These are phyloP conservation scores for Gastroboletus turbinatus DNA, from an alignment of 1,284 basidiomycete species.

Conservation along the genomic window DNA sequence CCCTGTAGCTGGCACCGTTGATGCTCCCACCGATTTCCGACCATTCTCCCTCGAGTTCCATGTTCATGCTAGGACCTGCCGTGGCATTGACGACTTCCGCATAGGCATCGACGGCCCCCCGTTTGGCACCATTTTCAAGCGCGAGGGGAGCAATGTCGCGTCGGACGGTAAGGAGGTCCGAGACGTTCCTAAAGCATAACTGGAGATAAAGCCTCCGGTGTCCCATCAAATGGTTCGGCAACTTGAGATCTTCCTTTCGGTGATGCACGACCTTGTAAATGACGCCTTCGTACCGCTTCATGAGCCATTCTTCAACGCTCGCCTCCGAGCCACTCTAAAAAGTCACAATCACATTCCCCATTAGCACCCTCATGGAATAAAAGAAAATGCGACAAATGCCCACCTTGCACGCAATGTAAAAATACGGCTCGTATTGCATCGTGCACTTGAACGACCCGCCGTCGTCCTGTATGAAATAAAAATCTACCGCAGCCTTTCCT, in stretches of 20 bases:
- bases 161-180: conserved; percentile 86
- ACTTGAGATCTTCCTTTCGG: conserved; percentile 90
- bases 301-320: conserved; percentile 93
- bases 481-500: conserved; percentile 91
- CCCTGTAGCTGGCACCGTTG: conserved; percentile 45
- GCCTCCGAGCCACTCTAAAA: conserved; percentile 82
- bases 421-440: conserved; percentile 92
- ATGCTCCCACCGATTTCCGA: conserved; percentile 46
- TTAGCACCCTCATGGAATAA: conserved; percentile 1
- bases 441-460: conserved; percentile 97
- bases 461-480: conserved; percentile 97
- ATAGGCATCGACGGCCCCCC: conserved; percentile 95
- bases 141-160: conserved; percentile 91
- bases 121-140: conserved; percentile 87
- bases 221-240: conserved; percentile 96
- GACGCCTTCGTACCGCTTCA: conserved; percentile 90
- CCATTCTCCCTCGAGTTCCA: conserved; percentile 73
- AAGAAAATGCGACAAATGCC: conserved; percentile 17
- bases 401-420: conserved; percentile 89
- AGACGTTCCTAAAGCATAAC: conserved; percentile 90
- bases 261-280: conserved; percentile 78
- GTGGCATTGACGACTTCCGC: conserved; percentile 94
- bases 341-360: background rate
- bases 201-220: conserved; percentile 87
- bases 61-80: conserved; percentile 49